These are phyloP conservation scores for Kitagawia praeruptora DNA, from an alignment of 129 eudicot genomes.

Conservation along the genomic window DNA sequence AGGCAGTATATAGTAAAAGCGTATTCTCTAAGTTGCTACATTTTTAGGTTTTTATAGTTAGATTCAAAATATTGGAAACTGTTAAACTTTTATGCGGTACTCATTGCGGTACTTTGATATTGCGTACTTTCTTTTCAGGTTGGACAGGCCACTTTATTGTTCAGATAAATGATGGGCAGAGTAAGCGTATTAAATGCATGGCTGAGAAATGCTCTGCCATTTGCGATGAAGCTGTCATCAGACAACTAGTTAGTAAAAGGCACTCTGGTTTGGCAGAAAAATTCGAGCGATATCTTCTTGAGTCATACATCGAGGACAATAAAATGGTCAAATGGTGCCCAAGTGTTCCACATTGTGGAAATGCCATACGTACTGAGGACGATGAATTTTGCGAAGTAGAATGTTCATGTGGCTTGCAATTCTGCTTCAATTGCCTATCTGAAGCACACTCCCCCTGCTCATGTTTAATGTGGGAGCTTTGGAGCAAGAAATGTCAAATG, in stretches of 20 bases:
- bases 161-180: conserved; percentile 44
- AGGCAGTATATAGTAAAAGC: neutral
- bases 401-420: conserved; percentile 50
- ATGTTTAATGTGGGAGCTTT: conserved; percentile 49
- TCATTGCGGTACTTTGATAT: neutral
- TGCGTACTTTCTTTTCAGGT: conserved; percentile 18
- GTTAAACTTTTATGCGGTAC: neutral
- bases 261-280: conserved; percentile 49
- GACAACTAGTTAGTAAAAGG: conserved; percentile 31
- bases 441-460: conserved; percentile 62
- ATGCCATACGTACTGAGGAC: conserved; percentile 46
- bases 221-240: conserved; percentile 43
- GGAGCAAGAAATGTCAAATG: conserved; percentile 44
- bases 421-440: conserved; percentile 47
- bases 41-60: neutral
- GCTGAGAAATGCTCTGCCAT: conserved; percentile 41
- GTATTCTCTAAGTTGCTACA: neutral
- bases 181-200: conserved; percentile 53
- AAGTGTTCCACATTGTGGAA: conserved; percentile 52
- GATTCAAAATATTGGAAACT: neutral
- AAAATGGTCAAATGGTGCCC: conserved; percentile 62
- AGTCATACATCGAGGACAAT: conserved; percentile 57
- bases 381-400: conserved; percentile 55
- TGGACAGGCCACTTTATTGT: conserved; percentile 57
- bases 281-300: conserved; percentile 48